Percentiles rank a stretch among this genome's conserved stretches.
Evolutionary conservation across 257 asterid genomes (phyloP).

Genomic region (Osmanthus fragrans): DNA sequence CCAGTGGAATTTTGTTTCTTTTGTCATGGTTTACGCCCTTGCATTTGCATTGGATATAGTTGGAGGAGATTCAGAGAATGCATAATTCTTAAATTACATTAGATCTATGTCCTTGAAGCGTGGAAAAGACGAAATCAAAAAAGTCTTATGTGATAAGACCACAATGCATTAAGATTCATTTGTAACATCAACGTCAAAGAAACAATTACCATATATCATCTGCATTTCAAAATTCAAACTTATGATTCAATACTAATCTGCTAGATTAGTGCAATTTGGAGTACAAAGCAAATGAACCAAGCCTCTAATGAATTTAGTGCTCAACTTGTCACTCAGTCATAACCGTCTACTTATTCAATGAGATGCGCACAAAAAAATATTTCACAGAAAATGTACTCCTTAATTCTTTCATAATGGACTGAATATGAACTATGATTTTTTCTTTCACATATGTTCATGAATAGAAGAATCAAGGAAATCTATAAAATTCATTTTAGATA

Average conservation of each 20-base stretch:
- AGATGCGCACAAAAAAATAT: no score
- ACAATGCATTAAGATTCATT: not conserved
- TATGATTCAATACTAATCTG: not conserved
- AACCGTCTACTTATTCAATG: no score
- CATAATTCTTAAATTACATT: not conserved
- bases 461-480: no score
- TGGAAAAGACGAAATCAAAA: not conserved
- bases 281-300: not conserved
- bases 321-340: not conserved
- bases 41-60: not conserved
- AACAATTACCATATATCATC: not conserved
- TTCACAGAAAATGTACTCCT: no score
- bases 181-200: not conserved
- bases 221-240: not conserved
- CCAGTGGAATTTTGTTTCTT: no score
- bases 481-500: no score
- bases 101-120: not conserved
- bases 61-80: not conserved
- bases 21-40: not conserved
- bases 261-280: not conserved
- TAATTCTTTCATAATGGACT: no score
- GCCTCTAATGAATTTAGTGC: not conserved
- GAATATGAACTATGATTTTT: no score
- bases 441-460: no score
- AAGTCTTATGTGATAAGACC: not conserved